Base-by-base conservation (phyloP, 805 yeast genomes). In the Kluyveromyces nonfermentans region DNA sequence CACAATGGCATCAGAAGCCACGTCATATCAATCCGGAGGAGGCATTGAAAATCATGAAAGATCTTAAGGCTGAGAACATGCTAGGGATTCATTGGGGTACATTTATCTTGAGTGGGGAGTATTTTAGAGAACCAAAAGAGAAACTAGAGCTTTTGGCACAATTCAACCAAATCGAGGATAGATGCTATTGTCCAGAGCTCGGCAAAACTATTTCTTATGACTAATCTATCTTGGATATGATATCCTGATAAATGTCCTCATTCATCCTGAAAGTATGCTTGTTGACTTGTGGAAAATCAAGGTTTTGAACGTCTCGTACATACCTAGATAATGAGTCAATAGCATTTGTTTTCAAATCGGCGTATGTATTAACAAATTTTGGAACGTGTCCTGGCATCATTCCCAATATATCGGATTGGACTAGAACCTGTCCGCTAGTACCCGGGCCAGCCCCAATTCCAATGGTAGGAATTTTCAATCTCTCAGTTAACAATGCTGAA, bases 81-180 rank as follows among this genome's bases (percentile, higher is more conserved):
- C 75, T 83, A 41, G 97, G 97, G 1, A 87, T 90, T 28, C 97
- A 90, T 63, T 90, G 96, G 95, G 97, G 97, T 0, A 90, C 97
- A 0, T 90, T 88, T 64, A 80, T 87, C 20, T 65, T 90, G 52
- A 84, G 95, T 60, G 83, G 88, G 37, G 97, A 90, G 62, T 83
- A 85, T 44, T 86, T 82, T 50, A 59, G 85, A 32, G 97, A 89
- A 60, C 97, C 97, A 1, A 82, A 84, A 47, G 65, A 70, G 43
- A 63, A 71, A 54, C 62, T 89, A 34, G 73, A 72, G 37, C 61
- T 67, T 37, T 59, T 77, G 41, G 81, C 89, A 0, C 56, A 52
- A 35, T 56, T 55, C 49, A 47, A 59, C 53, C 42, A 60, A 51
- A n/a, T 52, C 52, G 15, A 65, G 62, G 32, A 67, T 62, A 42